These are phyloP conservation scores for Gardenia jasminoides DNA, from an alignment of 257 asterid species.

Conservation along the genomic window DNA sequence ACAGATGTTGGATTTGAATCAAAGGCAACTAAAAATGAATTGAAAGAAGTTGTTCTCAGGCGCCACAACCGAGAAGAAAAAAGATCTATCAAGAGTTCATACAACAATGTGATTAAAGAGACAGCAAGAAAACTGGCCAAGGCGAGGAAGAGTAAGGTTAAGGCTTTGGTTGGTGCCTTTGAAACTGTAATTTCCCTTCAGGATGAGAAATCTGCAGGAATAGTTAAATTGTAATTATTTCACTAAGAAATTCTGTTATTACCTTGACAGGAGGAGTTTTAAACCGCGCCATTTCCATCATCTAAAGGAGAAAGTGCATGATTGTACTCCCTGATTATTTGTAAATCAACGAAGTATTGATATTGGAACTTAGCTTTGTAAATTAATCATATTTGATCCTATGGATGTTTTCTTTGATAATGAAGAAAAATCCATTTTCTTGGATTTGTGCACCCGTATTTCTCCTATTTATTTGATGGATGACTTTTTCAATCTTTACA, in stretches of 20 bases:
- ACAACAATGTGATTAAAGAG: slow-evolving; percentile 34
- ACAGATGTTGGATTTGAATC: slow-evolving; percentile 13
- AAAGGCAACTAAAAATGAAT: background rate
- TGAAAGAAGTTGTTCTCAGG: slow-evolving; percentile 15
- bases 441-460: too few relatives aligned
- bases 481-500: too few relatives aligned
- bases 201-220: slow-evolving; percentile 21
- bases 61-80: slow-evolving; percentile 6
- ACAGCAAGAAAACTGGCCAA: slow-evolving; percentile 28
- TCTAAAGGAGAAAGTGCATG: background rate
- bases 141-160: slow-evolving; percentile 39
- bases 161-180: slow-evolving; percentile 51
- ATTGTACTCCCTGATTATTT: background rate
- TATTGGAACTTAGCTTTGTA: too few relatives aligned
- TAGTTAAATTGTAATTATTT: background rate
- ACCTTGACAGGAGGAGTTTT: too few relatives aligned
- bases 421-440: too few relatives aligned
- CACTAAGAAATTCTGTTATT: too few relatives aligned
- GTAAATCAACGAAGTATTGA: too few relatives aligned
- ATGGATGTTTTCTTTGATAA: too few relatives aligned
- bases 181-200: slow-evolving; percentile 43
- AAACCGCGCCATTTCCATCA: background rate
- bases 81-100: slow-evolving; percentile 10
- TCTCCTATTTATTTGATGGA: too few relatives aligned
- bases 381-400: too few relatives aligned